A percentile compares a stretch with the other conserved stretches of the same genome.
These are phyloP conservation scores for Arctium lappa DNA, from an alignment of 129 eudicot genomes.

Conservation along the genomic window DNA sequence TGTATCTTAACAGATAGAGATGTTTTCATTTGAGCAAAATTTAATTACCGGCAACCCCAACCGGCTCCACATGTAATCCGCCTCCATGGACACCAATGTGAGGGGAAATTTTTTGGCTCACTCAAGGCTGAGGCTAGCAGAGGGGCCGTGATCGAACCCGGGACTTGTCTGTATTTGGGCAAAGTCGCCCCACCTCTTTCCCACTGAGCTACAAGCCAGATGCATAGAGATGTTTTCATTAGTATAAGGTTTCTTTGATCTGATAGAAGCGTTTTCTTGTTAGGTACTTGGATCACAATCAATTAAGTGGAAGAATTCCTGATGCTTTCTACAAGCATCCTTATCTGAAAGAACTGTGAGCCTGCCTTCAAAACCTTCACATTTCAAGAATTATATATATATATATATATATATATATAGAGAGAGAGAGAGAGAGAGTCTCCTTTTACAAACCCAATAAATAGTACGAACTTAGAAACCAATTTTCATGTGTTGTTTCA, in stretches of 20 bases:
- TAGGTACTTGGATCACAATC: constrained; percentile 98
- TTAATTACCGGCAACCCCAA: too few relatives aligned
- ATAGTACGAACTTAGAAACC: neutral
- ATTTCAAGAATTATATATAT: neutral
- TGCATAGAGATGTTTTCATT: neutral
- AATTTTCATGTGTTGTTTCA: neutral
- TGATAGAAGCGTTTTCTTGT: constrained; percentile 1
- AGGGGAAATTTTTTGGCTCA: too few relatives aligned
- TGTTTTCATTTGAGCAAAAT: neutral
- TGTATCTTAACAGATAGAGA: neutral
- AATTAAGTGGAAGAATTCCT: constrained; percentile 89
- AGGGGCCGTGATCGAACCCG: too few relatives aligned
- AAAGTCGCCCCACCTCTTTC: too few relatives aligned
- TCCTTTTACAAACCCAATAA: neutral
- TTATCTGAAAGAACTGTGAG: constrained; percentile 88
- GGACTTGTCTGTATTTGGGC: too few relatives aligned
- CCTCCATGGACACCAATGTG: too few relatives aligned
- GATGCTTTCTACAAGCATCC: constrained; percentile 96
- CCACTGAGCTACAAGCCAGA: too few relatives aligned
- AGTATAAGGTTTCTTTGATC: neutral
- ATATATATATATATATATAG: neutral
- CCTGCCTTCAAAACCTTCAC: neutral
- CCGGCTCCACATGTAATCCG: too few relatives aligned
- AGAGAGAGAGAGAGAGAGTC: neutral
- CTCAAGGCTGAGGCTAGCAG: too few relatives aligned